Base-by-base conservation (phyloP, 768 basidiomycete genomes). In the Termitomyces sp. region DNA sequence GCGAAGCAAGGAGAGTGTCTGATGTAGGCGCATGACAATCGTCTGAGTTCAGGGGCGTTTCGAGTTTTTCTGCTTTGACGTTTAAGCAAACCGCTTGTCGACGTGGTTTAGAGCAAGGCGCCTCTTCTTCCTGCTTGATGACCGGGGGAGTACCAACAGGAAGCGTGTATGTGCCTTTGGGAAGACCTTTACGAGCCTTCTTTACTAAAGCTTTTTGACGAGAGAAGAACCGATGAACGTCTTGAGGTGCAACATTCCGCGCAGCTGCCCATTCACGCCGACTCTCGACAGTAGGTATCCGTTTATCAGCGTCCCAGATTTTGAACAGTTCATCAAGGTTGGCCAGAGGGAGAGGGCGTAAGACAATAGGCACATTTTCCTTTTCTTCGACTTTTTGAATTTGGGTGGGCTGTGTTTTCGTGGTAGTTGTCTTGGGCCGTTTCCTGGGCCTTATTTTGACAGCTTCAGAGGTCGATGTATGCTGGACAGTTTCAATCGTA, bases 151-250 rank as follows among this genome's bases (percentile, higher is more conserved):
- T 66, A 2, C 76, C 78, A 13, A 78, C 67, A 7, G 66, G 69
- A n/a, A 79, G 65, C 36, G 77, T 76, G 62, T 80, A 80, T n/a
- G 73, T 73, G 0, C 71, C 62, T 70, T 75, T 63, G 66, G 73
- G 16, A 74, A 57, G 36, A 28, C 55, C 35, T 9, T 45, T 40
- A 36, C 22, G 71, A 71, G 4, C 70, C 59, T 71, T 75, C 60
- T 68, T 73, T 4, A 73, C 74, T 24, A 63, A 32, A 15, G 59
- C 65, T 42, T 74, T 73, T 28, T 75, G 74, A 28, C 74, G 70
- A 55, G 73, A 73, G 71, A 74, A 79, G 78, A 79, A 81, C 12
- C 62, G 66, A 62, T 79, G 68, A 1, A 79, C 76, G 18, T 66
- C 60, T 6, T 39, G 60, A 7, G 76, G 77, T 32, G 71, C 69